Evolutionary conservation across 208 protist species (phyloP).

Genomic region (Leishmania major): DNA sequence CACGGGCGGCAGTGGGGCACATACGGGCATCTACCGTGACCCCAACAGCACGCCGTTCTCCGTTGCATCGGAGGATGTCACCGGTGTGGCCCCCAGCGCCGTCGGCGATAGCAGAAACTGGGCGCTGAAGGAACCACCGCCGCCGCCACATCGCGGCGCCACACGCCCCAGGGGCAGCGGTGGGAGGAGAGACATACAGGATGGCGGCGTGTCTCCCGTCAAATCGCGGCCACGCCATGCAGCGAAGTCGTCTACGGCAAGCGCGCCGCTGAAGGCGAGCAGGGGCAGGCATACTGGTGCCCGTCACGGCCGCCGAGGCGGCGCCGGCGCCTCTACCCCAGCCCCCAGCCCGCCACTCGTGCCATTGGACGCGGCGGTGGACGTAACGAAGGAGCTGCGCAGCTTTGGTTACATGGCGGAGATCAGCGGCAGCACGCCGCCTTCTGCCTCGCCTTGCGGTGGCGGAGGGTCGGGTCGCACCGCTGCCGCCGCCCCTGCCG

Average conservation of each 20-base stretch:
- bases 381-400: background rate
- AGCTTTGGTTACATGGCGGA: background rate
- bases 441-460: background rate
- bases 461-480: background rate
- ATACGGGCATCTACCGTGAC: slow-evolving; percentile 37
- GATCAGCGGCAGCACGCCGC: background rate
- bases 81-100: background rate
- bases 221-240: slow-evolving; percentile 5
- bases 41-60: slow-evolving; percentile 4
- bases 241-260: slow-evolving; percentile 3
- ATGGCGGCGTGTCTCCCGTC: background rate
- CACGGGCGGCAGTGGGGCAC: slow-evolving; percentile 10
- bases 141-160: background rate
- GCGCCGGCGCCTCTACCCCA: background rate
- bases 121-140: background rate
- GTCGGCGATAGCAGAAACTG: background rate
- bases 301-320: background rate
- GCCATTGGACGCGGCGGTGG: background rate
- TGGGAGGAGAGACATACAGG: background rate
- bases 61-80: background rate
- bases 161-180: background rate
- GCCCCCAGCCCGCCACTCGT: background rate
- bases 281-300: background rate
- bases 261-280: background rate
- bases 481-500: background rate